Conservation (phyloP, 768 basidiomycete species). For the Pleurotus sapidus region DNA sequence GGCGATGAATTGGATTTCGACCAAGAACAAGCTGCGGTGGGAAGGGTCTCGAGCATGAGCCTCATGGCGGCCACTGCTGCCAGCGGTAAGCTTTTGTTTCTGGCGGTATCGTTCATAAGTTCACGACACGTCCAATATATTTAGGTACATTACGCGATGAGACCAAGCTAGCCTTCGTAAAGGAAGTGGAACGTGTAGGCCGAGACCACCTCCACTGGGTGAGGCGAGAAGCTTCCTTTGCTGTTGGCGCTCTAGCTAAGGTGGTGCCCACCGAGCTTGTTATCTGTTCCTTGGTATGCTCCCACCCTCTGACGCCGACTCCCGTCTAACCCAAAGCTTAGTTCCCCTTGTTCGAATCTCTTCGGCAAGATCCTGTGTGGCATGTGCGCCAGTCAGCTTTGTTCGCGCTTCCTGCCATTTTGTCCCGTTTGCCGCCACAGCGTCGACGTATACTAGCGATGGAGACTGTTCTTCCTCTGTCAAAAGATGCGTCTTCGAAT, state of each 20-base stretch:
- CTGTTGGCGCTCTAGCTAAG: slow-evolving; percentile 85
- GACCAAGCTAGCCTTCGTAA: slow-evolving; percentile 62
- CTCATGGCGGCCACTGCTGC: slow-evolving; percentile 80
- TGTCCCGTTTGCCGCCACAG: slow-evolving; percentile 57
- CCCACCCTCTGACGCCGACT: slow-evolving; percentile 3
- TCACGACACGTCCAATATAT: neutral
- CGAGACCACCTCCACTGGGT: slow-evolving; percentile 74
- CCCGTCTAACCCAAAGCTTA: slow-evolving; percentile 25
- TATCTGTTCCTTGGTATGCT: slow-evolving; percentile 54
- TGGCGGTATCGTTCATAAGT: neutral
- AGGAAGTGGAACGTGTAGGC: slow-evolving; percentile 68
- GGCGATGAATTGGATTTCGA: slow-evolving; percentile 35
- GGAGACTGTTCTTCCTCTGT: slow-evolving; percentile 59
- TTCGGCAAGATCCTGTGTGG: slow-evolving; percentile 68
- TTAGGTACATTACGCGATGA: slow-evolving; percentile 55
- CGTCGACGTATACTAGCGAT: slow-evolving; percentile 65
- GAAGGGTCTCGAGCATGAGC: slow-evolving; percentile 89
- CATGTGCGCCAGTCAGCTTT: slow-evolving; percentile 88
- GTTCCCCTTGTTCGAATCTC: slow-evolving; percentile 77
- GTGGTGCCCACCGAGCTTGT: slow-evolving; percentile 78
- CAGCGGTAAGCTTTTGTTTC: slow-evolving; percentile 47
- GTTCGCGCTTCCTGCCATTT: slow-evolving; percentile 80
- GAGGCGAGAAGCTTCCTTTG: slow-evolving; percentile 82
- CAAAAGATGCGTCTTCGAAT: slow-evolving; percentile 56
- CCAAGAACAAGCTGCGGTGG: slow-evolving; percentile 77